Evolutionary conservation across 1,284 basidiomycete species (phyloP), one percentile per base, ranked within the genome.

Genomic region (Apiotrichum gracile): DNA sequence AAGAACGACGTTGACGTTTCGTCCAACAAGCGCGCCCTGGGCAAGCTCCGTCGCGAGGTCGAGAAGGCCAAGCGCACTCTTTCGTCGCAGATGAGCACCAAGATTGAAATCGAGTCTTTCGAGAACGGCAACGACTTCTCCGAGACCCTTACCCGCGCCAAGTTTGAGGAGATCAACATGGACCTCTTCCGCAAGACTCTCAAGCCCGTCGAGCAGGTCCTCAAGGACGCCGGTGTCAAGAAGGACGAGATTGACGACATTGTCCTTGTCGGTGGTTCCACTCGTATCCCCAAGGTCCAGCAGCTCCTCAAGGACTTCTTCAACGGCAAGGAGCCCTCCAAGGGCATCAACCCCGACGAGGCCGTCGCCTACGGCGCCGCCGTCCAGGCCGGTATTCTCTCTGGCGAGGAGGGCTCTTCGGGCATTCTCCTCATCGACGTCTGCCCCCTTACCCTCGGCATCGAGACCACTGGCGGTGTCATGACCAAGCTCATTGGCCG

Each of bases 31-130:
- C 84, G 88, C 58, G 91, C 93, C 49, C 82, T 97, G 76, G 89
- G 93, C 69, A 97, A 97, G 80, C 85, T 97, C 72, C 96, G 94
- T 83, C 85, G 92, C 47, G 94, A 97, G 76, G 93, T 97, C 63
- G 94, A 98, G 80, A 94, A 94, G 80, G 94, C 94, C 67, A 98
- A 98, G 85, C 83, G 94, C 27, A 96, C 91, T n/a, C 82, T 98
- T 52, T 97, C 85, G 29, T 81, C 78, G 67, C 85, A 87, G 74
- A 84, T 85, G 80, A 81, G 79, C 53, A 83, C 83, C 59, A 82
- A 82, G 72, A 79, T 87, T 65, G 85, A 88, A 70, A 85, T 87
- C 62, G 85, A 88, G 74, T 79, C 81, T 21, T 97, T 98, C 78
- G 94, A 94, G 77, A 84, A 78, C 67, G 94, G 94, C 67, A 91